Evolutionary conservation across 306 rosid genomes (phyloP), one percentile per base, ranked within the genome.

Genomic region (Cucumis melo): DNA sequence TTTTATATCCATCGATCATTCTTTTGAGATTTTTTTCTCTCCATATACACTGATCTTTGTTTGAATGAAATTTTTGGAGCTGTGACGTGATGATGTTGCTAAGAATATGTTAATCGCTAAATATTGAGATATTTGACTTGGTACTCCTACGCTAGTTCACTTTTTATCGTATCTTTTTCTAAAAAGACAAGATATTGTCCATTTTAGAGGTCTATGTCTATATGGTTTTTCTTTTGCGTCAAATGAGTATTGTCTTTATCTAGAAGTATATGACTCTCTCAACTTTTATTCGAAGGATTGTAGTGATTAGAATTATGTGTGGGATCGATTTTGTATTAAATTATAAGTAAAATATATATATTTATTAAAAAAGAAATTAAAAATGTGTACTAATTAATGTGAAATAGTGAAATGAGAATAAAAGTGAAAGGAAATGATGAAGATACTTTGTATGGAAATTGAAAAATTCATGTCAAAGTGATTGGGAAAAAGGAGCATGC

Each of bases 401-500:
- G 44, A 50, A 70, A 72, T 72, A 72, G 55, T 72, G 57, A 44
- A 24, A 15, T 20, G 56, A 66, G 76, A 72, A 29, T 21, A 27
- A 71, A 42, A 67, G 54, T 19, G 61, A 51, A 51, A 27, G 16
- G 46, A 34, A 50, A 55, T 73, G 62, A 73, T 51, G 61, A 73
- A 73, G 77, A 50, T 72, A 15, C 76, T 72, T 72, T 72, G 76
- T 48, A 72, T 72, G 60, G 76, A 27, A 27, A 50, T 48, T 48
- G 58, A 73, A 73, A 73, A 53, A 73, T 51, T 51, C 77, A 73
- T 73, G 57, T 73, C 44, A 19, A 55, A 73, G 77, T 73, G 77
- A 73, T 29, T 50, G 62, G 6, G 32, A 53, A 50, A 72, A 62
- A 13, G 50, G 57, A 6, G 60, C 41, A 50, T 72, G 76, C 76